Base-by-base conservation (phyloP, 129 eudicot genomes). In the Silybum marianum region DNA sequence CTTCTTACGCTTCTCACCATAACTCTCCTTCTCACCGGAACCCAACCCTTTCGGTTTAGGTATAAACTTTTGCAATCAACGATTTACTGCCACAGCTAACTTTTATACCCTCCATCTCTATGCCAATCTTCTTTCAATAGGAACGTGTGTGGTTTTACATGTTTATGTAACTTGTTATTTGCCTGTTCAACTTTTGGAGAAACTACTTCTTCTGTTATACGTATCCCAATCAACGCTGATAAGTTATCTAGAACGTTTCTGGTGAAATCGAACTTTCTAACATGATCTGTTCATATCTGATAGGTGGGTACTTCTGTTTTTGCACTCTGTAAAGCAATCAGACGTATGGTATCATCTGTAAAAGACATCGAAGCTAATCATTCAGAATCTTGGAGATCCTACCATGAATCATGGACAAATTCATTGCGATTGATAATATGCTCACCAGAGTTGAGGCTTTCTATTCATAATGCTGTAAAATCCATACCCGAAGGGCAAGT, bases 401-500 rank as follows among this genome's bases (percentile, higher is more conserved):
- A 62, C 76, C 71, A 80, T 76, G 89, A 85, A 48, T 82, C 91
- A 76, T 81, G 81, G 89, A 83, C 90, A 78, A 91, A 87, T 72
- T 89, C 94, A 71, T 74, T 89, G 80, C 79, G 89, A 77, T 25
- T 63, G 78, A 30, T 96, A 69, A 76, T 93, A 62, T 89, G 92
- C 88, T 93, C 98, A 66, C 89, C 75, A 44, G 89, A 90, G 71
- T 96, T 96, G 34, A 87, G 91, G 82, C 82, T 79, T 82, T 89
- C 97, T 21, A 80, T 93, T 81, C 84, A 86, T 78, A 84, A 87
- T 79, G 98, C 98, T 24, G 70, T 91, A n/a, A 89, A 86, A 78
- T 80, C 90, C 62, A 89, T 96, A 72, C 99, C 98, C 0, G 99
- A 90, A 86, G 99, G 99, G 75, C 98, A 96, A 84, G 95, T 83